These are phyloP conservation scores for Leishmania tarentolae DNA, from an alignment of 208 protist species.

Conservation along the genomic window DNA sequence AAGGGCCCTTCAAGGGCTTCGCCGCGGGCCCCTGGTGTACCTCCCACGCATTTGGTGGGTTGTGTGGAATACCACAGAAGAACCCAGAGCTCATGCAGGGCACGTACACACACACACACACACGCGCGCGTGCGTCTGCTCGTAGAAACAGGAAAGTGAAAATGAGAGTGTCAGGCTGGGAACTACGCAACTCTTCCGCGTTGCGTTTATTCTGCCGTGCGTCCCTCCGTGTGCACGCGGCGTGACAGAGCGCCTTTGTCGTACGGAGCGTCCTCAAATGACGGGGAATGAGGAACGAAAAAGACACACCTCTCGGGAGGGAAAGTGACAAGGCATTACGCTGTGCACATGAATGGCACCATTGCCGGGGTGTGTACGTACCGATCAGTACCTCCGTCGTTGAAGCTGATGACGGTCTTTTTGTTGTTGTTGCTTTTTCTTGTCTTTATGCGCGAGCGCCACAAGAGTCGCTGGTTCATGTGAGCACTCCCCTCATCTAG, in stretches of 20 bases:
- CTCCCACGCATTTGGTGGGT: slow-evolving; percentile 21
- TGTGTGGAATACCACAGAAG: slow-evolving; percentile 29
- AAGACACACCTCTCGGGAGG: background rate
- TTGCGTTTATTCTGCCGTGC: background rate
- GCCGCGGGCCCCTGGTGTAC: background rate
- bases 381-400: background rate
- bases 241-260: background rate
- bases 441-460: background rate
- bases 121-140: background rate
- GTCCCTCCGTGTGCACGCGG: background rate
- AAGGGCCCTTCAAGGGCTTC: background rate
- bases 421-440: background rate
- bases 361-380: background rate
- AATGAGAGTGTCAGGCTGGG: background rate
- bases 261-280: background rate
- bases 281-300: background rate
- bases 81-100: background rate
- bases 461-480: background rate
- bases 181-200: background rate
- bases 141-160: background rate
- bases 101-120: background rate
- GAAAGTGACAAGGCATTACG: background rate
- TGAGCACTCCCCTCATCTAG: background rate
- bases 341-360: background rate
- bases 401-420: background rate